Percentiles rank a stretch among this genome's conserved stretches.
Conservation (phyloP, 257 asterid genomes). For the Anisodus tanguticus region DNA sequence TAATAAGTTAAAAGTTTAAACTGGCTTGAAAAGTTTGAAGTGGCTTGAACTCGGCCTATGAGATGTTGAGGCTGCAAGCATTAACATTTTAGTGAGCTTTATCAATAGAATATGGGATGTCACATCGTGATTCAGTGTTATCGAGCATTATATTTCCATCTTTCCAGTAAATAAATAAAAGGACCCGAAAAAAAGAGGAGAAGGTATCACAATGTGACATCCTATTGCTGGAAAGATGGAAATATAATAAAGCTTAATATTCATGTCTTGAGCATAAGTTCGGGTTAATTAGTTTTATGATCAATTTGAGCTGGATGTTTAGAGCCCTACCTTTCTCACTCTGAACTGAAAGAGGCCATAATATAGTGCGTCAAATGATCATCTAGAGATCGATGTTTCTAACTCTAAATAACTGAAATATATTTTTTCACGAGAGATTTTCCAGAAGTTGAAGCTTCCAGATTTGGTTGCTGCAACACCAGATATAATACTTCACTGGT, state of each 20-base stretch:
- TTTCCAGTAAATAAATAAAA: neutral
- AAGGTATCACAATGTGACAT: neutral
- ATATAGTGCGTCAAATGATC: neutral
- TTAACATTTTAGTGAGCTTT: constrained; percentile 10
- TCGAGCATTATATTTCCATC: neutral
- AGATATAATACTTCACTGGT: neutral
- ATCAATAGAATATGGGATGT: neutral
- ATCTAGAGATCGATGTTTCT: neutral
- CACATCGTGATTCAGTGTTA: neutral
- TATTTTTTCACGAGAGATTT: neutral
- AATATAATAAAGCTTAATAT: neutral
- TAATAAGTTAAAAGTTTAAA: neutral
- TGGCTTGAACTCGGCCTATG: neutral
- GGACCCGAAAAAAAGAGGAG: neutral
- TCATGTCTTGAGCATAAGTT: neutral
- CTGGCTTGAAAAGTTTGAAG: neutral
- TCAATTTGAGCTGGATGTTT: constrained; percentile 1
- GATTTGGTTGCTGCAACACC: too few species aligned
- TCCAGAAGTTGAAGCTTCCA: neutral
- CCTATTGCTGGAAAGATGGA: neutral
- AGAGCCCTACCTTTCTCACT: constrained; percentile 19
- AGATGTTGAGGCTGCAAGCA: neutral
- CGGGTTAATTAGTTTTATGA: neutral
- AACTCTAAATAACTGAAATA: neutral
- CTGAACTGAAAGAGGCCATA: neutral